Base-by-base conservation (phyloP, 768 basidiomycete genomes). In the Suillus discolor region DNA sequence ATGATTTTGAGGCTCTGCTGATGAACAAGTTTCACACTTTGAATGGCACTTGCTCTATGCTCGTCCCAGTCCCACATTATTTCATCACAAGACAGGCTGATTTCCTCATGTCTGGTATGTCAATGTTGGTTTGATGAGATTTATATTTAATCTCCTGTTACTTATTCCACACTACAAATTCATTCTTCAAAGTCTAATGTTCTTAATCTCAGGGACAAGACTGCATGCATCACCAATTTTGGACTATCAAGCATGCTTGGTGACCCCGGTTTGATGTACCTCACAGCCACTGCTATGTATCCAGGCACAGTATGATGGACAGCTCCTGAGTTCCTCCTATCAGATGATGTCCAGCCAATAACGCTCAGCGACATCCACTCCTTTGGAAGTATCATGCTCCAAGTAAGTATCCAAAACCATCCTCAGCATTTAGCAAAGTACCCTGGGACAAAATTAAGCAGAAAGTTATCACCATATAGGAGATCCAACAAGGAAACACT, bases 11-110 rank as follows among this genome's bases (percentile, higher is more conserved):
- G 66, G 82, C 84, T 1, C 74, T 95, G 45, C 81, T 96, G 72
- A 81, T 86, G 25, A 96, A 95, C 75, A 93, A 97, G 75, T 95
- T 96, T 77, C 87, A 84, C 68, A 87, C 85, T 0, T 77, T 91
- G 9, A 75, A 90, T 20, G 92, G 88, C 53, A 71, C 78, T 13
- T 90, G 89, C 71, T 79, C 88, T 28, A 74, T 79, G 51, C n/a
- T n/a, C n/a, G n/a, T n/a, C 78, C 91, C n/a, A 85, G 34, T 34
- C 34, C 6, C 34, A 34, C 34, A 6, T 34, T 34, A 34, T 34
- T 34, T 34, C 34, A 34, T 34, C 6, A 6, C 34, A 34, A 34
- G 34, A 34, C 34, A 34, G 34, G 34, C 34, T 34, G 34, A 34
- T 34, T 34, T 34, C 34, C 34, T 34, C 34, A 6, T 34, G 34